A percentile compares a stretch with the other conserved stretches of the same genome.
Conservation (phyloP, 768 basidiomycete genomes). For the Hemileccinum rubropunctum region DNA sequence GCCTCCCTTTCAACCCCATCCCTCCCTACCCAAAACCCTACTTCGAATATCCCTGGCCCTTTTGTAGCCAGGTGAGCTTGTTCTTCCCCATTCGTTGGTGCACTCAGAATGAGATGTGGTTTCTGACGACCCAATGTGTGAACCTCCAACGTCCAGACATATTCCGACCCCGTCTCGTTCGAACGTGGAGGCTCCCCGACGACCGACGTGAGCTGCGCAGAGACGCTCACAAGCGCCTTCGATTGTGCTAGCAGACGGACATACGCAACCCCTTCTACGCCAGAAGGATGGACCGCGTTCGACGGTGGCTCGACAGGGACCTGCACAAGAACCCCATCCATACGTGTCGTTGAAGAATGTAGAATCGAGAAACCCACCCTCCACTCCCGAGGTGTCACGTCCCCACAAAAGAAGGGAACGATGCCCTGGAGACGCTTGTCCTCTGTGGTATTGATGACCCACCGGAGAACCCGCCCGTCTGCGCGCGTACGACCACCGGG, state of each 20-base stretch:
- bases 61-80: conserved; percentile 24
- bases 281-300: conserved; percentile 50
- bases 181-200: conserved; percentile 40
- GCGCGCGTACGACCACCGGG: conserved; percentile 53
- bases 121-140: conserved; percentile 1
- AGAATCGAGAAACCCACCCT: conserved; percentile 41
- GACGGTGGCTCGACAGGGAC: conserved; percentile 48
- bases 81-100: conserved; percentile 38
- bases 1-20: conserved; percentile 30
- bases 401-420: conserved; percentile 74
- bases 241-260: conserved; percentile 42
- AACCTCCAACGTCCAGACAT: conserved; percentile 44
- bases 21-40: conserved; percentile 44
- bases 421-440: conserved; percentile 26
- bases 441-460: conserved; percentile 51
- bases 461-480: conserved; percentile 55
- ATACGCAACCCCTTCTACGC: conserved; percentile 47
- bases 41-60: conserved; percentile 48
- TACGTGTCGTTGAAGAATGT: neutral
- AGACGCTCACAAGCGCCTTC: conserved; percentile 28
- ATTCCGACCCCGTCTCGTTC: conserved; percentile 19
- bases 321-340: conserved; percentile 24
- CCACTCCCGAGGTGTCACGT: conserved; percentile 57
- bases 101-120: conserved; percentile 36
- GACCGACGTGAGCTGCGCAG: conserved; percentile 46